Evolutionary conservation across 768 basidiomycete species (phyloP).

Genomic region (Podaxis mareebaensis): DNA sequence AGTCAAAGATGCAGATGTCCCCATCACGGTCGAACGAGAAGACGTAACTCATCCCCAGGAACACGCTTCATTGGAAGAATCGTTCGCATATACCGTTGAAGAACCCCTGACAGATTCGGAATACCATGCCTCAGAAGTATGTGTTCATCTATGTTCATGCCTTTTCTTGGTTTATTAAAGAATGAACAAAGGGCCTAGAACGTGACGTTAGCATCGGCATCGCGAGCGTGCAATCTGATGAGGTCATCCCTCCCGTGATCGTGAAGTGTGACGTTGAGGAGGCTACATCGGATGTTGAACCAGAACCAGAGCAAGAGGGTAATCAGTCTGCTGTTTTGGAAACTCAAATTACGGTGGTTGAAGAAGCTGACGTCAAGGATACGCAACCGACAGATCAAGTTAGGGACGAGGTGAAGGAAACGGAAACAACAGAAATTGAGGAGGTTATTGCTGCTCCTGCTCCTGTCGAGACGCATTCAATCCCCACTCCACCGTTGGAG

Average conservation of each 20-base stretch:
- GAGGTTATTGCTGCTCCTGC: background rate
- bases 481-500: background rate
- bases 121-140: constrained; percentile 32
- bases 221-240: constrained; percentile 6
- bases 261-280: constrained; percentile 12
- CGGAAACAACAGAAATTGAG: background rate
- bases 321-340: background rate
- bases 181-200: constrained; percentile 21
- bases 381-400: background rate
- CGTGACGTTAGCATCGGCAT: constrained; percentile 14
- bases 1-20: background rate
- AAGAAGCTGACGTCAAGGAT: constrained; percentile 3
- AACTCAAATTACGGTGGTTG: background rate
- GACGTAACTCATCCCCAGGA: background rate
- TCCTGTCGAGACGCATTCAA: background rate
- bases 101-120: constrained; percentile 31
- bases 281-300: background rate
- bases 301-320: background rate
- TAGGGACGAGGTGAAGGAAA: background rate
- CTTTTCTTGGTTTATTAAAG: constrained; percentile 1
- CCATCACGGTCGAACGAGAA: background rate
- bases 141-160: constrained; percentile 11
- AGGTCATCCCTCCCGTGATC: constrained; percentile 1
- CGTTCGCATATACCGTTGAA: constrained; percentile 28
- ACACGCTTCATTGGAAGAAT: background rate